Evolutionary conservation across 2,329 filamentous ascomycete species (phyloP).

Genomic region (Nemania abortiva): DNA sequence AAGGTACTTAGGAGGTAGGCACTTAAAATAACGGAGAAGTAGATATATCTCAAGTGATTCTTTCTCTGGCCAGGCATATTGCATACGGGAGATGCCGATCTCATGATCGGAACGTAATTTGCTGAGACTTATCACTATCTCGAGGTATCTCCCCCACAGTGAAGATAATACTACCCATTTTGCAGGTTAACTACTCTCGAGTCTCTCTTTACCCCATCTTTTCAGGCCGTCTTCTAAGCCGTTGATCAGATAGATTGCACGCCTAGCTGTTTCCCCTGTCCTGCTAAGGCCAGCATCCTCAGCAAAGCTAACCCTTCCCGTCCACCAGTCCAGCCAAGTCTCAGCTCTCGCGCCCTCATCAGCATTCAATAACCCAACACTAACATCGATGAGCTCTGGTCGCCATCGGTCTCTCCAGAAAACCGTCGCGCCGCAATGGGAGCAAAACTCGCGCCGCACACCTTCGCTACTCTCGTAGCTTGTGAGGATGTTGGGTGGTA

Average conservation of each 20-base stretch:
- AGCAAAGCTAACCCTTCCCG: constrained; percentile 67
- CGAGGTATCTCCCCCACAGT: too few relatives aligned
- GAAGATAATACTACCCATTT: too few relatives aligned
- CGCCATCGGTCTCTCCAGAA: constrained; percentile 70
- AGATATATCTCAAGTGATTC: too few relatives aligned
- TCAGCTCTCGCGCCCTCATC: constrained; percentile 66
- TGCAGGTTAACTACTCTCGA: too few relatives aligned
- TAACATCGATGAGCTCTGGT: constrained; percentile 71
- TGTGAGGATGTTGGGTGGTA: constrained; percentile 59
- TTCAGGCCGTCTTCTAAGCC: constrained; percentile 44
- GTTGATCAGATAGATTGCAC: constrained; percentile 49
- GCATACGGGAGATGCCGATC: too few relatives aligned
- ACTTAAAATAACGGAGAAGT: too few relatives aligned
- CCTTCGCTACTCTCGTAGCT: constrained; percentile 66
- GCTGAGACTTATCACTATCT: too few relatives aligned
- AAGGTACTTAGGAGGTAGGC: too few relatives aligned
- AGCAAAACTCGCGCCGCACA: constrained; percentile 72
- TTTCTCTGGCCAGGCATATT: too few relatives aligned
- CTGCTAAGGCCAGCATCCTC: constrained; percentile 61
- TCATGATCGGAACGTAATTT: too few relatives aligned
- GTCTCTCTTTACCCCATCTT: constrained; percentile 11
- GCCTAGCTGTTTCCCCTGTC: constrained; percentile 44
- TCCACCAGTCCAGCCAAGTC: constrained; percentile 73
- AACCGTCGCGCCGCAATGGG: constrained; percentile 70
- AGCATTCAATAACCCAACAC: constrained; percentile 67